Evolutionary conservation across 1,284 basidiomycete genomes (phyloP).

Genomic region (Rhodotorula sp.): DNA sequence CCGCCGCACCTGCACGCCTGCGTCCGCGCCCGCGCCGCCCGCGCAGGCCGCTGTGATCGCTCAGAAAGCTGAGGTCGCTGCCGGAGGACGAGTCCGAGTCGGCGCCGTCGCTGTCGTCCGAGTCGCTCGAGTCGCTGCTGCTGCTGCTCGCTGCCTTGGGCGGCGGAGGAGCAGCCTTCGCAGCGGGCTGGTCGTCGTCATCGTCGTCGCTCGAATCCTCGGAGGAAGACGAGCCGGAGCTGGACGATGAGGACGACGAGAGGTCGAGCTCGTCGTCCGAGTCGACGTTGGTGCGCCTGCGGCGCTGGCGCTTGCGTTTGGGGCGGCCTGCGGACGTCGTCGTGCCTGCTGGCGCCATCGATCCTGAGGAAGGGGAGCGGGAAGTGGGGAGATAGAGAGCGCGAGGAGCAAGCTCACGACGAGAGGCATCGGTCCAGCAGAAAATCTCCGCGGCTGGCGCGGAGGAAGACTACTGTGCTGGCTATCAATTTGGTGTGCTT

Average conservation of each 20-base stretch:
- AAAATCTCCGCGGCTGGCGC: neutral
- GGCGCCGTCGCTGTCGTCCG: slow-evolving; percentile 1
- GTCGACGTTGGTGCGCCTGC: slow-evolving; percentile 16
- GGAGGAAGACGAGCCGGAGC: slow-evolving; percentile 9
- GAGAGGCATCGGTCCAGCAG: neutral
- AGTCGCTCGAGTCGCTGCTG: slow-evolving; percentile 5
- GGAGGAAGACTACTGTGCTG: neutral
- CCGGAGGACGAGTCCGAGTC: slow-evolving; percentile 16
- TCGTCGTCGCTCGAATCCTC: neutral
- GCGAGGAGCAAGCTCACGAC: neutral
- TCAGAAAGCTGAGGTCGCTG: slow-evolving; percentile 24
- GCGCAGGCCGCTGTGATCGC: slow-evolving; percentile 18
- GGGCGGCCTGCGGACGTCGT: slow-evolving; percentile 31
- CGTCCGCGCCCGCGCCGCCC: slow-evolving; percentile 18
- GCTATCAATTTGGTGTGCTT: too few relatives aligned
- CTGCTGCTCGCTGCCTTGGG: neutral
- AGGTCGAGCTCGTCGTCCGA: slow-evolving; percentile 18
- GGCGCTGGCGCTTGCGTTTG: slow-evolving; percentile 40
- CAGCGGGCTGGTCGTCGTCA: neutral
- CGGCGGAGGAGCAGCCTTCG: neutral
- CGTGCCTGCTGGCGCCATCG: slow-evolving; percentile 33
- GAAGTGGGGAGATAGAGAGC: neutral
- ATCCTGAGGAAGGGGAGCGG: neutral
- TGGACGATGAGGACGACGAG: slow-evolving; percentile 19
- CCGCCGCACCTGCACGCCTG: too few relatives aligned